Evolutionary conservation across 2,329 filamentous ascomycete species (phyloP).

Genomic region (Gnomoniopsis sp.): DNA sequence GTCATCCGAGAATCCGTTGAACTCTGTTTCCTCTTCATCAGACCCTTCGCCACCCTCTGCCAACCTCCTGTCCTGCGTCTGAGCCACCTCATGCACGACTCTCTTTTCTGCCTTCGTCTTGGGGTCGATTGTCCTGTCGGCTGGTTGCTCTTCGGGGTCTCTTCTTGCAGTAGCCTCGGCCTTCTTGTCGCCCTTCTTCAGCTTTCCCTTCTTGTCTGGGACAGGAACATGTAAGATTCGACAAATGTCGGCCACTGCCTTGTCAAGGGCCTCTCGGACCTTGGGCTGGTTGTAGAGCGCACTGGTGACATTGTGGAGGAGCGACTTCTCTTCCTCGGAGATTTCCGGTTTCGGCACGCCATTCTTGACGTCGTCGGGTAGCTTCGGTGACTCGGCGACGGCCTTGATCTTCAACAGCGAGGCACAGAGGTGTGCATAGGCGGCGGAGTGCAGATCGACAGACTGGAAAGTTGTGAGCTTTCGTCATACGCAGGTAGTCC

Average conservation of each 20-base stretch:
- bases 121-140: constrained; percentile 17
- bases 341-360: constrained; percentile 48
- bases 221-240: constrained; percentile 43
- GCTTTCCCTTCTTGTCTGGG: constrained; percentile 40
- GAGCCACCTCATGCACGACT: constrained; percentile 22
- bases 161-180: constrained; percentile 25
- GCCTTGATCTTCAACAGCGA: constrained; percentile 52
- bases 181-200: constrained; percentile 26
- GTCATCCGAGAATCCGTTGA: constrained; percentile 34
- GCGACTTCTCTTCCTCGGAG: constrained; percentile 46
- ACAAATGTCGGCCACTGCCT: constrained; percentile 48
- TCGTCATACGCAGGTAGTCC: neutral
- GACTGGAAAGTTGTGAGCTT: constrained; percentile 33
- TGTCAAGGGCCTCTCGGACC: constrained; percentile 46
- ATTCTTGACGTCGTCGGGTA: constrained; percentile 45
- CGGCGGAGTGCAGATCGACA: constrained; percentile 55
- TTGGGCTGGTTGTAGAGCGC: constrained; percentile 50
- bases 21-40: constrained; percentile 32
- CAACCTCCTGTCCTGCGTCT: constrained; percentile 20
- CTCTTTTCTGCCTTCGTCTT: constrained; percentile 20
- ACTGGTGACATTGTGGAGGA: constrained; percentile 59
- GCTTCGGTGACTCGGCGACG: constrained; percentile 46
- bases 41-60: constrained; percentile 24
- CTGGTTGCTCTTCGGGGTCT: constrained; percentile 29
- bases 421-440: constrained; percentile 53